A percentile compares a stretch with the other conserved stretches of the same genome.
Evolutionary conservation across 2,329 filamentous ascomycete genomes (phyloP).

Genomic region (Colletotrichum sp.): DNA sequence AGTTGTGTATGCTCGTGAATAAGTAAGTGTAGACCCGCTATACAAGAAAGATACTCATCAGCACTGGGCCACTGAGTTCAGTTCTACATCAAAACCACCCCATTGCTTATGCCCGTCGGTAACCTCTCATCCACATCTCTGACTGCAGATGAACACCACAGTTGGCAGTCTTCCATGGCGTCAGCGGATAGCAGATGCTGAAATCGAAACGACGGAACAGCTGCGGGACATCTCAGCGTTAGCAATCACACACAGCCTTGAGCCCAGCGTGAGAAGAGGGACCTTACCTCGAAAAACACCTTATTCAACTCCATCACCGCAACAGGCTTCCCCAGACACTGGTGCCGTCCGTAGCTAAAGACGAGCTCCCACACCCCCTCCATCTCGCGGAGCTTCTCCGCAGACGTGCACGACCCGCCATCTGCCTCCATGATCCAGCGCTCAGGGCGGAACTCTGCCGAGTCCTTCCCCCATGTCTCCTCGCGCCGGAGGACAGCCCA

Average conservation of each 20-base stretch:
- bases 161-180: conserved; percentile 34
- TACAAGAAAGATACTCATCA: rapidly evolving
- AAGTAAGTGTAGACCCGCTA: not conserved
- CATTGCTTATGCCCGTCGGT: not conserved
- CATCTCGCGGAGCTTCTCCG: conserved; percentile 35
- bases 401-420: not conserved
- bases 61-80: not conserved
- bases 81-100: not conserved
- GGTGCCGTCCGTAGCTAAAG: conserved; percentile 41
- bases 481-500: conserved; percentile 38
- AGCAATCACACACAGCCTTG: not conserved
- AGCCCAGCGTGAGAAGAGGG: not conserved
- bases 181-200: conserved; percentile 32
- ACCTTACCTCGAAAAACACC: conserved; percentile 43
- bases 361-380: conserved; percentile 40
- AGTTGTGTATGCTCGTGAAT: not conserved
- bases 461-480: conserved; percentile 39
- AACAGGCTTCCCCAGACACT: conserved; percentile 41
- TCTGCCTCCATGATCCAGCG: conserved; percentile 38
- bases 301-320: conserved; percentile 45
- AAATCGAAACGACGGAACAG: conserved; percentile 35
- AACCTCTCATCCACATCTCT: conserved; percentile 28
- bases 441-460: conserved; percentile 37
- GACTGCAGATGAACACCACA: conserved; percentile 35
- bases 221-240: conserved; percentile 17